Evolutionary conservation across 192 early-diverging fungal species (phyloP).

Genomic region (Podila verticillata): DNA sequence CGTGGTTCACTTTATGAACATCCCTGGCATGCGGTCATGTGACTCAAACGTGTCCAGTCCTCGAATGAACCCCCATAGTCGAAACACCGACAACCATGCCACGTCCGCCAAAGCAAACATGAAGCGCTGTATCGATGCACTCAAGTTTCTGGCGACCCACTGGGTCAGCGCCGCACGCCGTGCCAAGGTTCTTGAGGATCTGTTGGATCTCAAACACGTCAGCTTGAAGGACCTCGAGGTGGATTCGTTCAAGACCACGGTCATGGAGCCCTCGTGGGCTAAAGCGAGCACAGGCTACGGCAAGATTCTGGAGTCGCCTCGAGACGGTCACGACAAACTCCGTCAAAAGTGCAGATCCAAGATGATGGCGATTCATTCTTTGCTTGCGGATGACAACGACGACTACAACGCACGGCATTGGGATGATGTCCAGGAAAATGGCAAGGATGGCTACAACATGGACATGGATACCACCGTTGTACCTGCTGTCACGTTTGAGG

Average conservation of each 20-base stretch:
- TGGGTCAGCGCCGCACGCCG: constrained; percentile 46
- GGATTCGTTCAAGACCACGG: constrained; percentile 26
- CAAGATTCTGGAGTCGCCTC: constrained; percentile 6
- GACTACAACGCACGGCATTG: too few species aligned
- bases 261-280: constrained; percentile 27
- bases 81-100: background rate
- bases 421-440: too few species aligned
- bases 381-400: constrained; percentile 34
- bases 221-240: constrained; percentile 38
- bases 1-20: constrained; percentile 54
- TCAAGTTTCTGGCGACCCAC: constrained; percentile 32
- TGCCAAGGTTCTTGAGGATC: constrained; percentile 46
- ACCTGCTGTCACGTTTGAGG: too few species aligned
- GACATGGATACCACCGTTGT: too few species aligned
- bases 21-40: constrained; percentile 16
- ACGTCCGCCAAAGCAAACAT: constrained; percentile 34
- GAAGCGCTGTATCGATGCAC: constrained; percentile 45
- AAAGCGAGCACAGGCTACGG: constrained; percentile 11
- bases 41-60: constrained; percentile 22
- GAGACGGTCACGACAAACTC: constrained; percentile 31
- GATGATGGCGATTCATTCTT: constrained; percentile 49
- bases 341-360: constrained; percentile 46
- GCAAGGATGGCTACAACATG: too few species aligned
- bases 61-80: background rate
- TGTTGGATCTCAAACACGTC: constrained; percentile 47